Percentiles rank a stretch among this genome's conserved stretches.
Conservation (phyloP, 2,329 filamentous ascomycete genomes). For the Fusarium odoratissimum region DNA sequence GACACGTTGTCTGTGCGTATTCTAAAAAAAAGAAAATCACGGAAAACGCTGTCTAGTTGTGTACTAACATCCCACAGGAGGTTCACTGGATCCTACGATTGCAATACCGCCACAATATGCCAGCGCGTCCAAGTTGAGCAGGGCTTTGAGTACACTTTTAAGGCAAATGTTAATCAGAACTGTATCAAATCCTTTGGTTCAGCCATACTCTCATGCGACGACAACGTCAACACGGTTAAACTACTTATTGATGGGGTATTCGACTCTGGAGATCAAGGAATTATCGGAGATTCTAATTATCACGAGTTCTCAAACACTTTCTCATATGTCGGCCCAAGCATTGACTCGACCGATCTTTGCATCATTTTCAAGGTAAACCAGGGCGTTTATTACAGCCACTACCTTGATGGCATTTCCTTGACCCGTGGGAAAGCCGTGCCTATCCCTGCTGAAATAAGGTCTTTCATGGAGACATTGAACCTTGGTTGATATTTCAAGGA, state of each 20-base stretch:
- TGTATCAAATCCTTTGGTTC: background rate
- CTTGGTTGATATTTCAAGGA: too few species aligned
- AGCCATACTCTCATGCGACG: background rate
- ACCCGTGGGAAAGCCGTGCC: background rate
- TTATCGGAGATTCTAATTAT: background rate
- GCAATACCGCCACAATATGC: background rate
- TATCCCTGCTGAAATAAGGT: background rate
- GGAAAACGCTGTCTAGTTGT: background rate
- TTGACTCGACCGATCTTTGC: background rate
- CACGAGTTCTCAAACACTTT: background rate
- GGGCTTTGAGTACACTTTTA: background rate
- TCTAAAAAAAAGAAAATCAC: too few species aligned
- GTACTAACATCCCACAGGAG: background rate
- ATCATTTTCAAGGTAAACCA: background rate
- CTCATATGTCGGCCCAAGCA: background rate
- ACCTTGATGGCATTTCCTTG: background rate
- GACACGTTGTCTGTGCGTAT: background rate
- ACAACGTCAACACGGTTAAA: background rate
- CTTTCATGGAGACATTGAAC: too few species aligned
- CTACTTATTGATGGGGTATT: background rate
- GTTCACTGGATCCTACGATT: background rate
- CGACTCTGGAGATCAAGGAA: rapidly evolving
- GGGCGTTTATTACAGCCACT: background rate
- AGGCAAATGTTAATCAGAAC: background rate
- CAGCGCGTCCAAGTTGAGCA: background rate